These are phyloP conservation scores for Tieghemiomyces parasiticus DNA, from an alignment of 192 early-diverging fungal species.

Conservation along the genomic window DNA sequence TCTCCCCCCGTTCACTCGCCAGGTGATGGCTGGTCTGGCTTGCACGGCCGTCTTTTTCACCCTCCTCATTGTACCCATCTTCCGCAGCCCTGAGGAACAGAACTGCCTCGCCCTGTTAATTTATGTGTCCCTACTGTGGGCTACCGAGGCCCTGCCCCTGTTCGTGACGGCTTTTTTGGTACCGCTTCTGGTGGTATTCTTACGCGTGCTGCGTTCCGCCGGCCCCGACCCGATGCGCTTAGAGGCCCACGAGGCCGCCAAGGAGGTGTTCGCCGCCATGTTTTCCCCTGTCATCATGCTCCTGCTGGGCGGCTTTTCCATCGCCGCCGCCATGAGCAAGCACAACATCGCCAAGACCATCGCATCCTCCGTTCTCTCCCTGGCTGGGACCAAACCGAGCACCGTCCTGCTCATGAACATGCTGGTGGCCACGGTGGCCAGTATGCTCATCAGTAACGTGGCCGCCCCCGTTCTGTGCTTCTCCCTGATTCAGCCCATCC, in stretches of 20 bases:
- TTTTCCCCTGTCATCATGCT: constrained; percentile 94
- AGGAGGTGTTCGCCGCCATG: constrained; percentile 82
- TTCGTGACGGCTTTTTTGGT: constrained; percentile 84
- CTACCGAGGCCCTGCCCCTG: constrained; percentile 82
- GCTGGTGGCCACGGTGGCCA: constrained; percentile 90
- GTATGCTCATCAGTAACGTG: constrained; percentile 98
- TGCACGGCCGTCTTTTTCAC: constrained; percentile 43
- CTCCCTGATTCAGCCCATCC: constrained; percentile 83
- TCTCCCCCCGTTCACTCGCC: constrained; percentile 12
- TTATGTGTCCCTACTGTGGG: constrained; percentile 84
- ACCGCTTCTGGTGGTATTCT: constrained; percentile 67
- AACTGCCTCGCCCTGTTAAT: constrained; percentile 87
- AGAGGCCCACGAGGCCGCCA: constrained; percentile 59
- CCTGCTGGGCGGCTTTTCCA: constrained; percentile 83
- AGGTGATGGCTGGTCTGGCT: constrained; percentile 24
- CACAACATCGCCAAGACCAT: constrained; percentile 85
- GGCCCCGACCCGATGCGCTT: constrained; percentile 41
- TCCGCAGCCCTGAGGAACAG: constrained; percentile 57
- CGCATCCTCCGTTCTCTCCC: constrained; percentile 72
- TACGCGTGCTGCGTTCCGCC: constrained; percentile 68
- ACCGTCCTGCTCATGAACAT: constrained; percentile 83
- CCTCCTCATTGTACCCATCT: constrained; percentile 41
- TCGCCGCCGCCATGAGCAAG: constrained; percentile 89
- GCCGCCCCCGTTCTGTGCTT: constrained; percentile 96
- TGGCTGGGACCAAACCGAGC: constrained; percentile 72